Conservation (phyloP, 768 basidiomycete genomes). For the Panus rudis region DNA sequence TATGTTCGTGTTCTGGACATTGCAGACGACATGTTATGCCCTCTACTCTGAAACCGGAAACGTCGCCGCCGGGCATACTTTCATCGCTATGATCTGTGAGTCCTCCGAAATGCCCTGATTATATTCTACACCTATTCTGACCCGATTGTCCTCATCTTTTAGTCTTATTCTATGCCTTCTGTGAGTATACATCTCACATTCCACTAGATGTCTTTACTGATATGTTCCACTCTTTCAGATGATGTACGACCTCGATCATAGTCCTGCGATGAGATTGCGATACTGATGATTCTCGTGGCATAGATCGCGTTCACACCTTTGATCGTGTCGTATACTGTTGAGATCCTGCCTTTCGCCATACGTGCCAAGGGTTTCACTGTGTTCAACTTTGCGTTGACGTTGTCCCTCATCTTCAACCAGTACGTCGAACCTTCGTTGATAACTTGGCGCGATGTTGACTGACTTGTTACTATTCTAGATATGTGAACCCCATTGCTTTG, state of each 20-base stretch:
- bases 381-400: constrained; percentile 38
- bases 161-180: constrained; percentile 35
- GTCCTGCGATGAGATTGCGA: neutral
- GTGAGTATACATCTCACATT: constrained; percentile 14
- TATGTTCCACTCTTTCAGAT: constrained; percentile 12
- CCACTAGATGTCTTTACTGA: neutral
- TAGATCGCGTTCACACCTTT: constrained; percentile 37
- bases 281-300: neutral
- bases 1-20: constrained; percentile 33
- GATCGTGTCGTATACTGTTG: constrained; percentile 37
- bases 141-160: neutral
- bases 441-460: neutral
- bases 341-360: constrained; percentile 43
- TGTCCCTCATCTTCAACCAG: constrained; percentile 44
- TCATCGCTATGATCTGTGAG: constrained; percentile 40
- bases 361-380: constrained; percentile 43
- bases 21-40: constrained; percentile 31
- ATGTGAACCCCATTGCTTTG: constrained; percentile 37
- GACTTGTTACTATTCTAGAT: constrained; percentile 3
- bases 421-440: constrained; percentile 15
- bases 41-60: constrained; percentile 23
- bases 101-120: neutral
- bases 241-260: constrained; percentile 20
- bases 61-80: constrained; percentile 30
- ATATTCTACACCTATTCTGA: neutral